phyloP scores from a whole-genome alignment of 2,329 filamentous ascomycete species.

The Neonectria punicea region DNA sequence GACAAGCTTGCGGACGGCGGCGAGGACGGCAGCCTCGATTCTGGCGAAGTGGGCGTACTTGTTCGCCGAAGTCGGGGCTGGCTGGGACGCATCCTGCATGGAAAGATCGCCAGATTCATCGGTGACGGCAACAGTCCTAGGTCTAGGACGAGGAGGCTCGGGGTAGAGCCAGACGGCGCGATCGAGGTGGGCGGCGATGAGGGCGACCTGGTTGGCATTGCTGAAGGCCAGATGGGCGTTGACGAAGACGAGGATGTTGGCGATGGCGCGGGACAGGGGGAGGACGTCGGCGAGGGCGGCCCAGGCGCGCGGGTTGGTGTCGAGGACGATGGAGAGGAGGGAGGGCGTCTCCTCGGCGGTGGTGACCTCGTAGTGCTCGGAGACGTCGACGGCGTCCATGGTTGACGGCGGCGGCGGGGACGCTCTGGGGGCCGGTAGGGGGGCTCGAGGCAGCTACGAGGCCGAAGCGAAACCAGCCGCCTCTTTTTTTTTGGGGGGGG shows the following conservation, averaged over 20 bases:
- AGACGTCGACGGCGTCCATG: slow-evolving; percentile 67
- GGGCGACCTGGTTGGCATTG: slow-evolving; percentile 90
- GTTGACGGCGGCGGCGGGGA: slow-evolving; percentile 39
- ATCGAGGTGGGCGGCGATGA: slow-evolving; percentile 89
- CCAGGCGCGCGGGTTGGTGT: slow-evolving; percentile 97
- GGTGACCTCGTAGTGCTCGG: slow-evolving; percentile 68
- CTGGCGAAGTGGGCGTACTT: slow-evolving; percentile 94
- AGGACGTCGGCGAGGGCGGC: slow-evolving; percentile 78
- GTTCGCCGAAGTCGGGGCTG: slow-evolving; percentile 69
- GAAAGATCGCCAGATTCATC: slow-evolving; percentile 62
- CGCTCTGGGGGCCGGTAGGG: slow-evolving; percentile 17
- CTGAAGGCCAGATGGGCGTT: slow-evolving; percentile 96
- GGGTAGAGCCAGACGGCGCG: slow-evolving; percentile 93
- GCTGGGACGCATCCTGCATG: slow-evolving; percentile 62
- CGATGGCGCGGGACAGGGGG: slow-evolving; percentile 84
- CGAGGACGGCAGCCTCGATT: slow-evolving; percentile 83
- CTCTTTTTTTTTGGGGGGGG: neutral
- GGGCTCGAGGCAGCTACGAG: slow-evolving; percentile 46
- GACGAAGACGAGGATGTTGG: slow-evolving; percentile 92
- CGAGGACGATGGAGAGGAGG: slow-evolving; percentile 88
- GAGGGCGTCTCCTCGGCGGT: slow-evolving; percentile 74
- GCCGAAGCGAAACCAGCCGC: slow-evolving; percentile 27
- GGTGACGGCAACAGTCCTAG: slow-evolving; percentile 28
- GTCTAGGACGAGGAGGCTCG: slow-evolving; percentile 47
- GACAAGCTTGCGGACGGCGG: slow-evolving; percentile 79